Percentiles rank a stretch among this genome's conserved stretches.
phyloP scores from a whole-genome alignment of 192 early-diverging fungal genomes.

The Jimgerdemannia flammicorona region DNA sequence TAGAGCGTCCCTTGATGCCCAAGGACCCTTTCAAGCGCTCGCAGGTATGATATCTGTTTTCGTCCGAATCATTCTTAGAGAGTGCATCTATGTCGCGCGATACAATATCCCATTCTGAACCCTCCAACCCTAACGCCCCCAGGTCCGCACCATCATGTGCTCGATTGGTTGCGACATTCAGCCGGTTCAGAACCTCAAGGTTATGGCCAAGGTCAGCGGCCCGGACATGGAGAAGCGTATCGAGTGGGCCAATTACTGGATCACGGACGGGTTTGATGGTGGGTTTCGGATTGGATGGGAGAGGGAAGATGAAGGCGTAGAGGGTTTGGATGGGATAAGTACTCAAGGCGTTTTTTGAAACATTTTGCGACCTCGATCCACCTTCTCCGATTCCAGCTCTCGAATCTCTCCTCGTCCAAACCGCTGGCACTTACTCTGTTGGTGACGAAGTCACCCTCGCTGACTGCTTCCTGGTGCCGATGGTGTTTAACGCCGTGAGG shows the following conservation, averaged over 20 bases:
- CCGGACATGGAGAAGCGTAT: slow-evolving; percentile 35
- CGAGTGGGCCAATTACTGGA: slow-evolving; percentile 61
- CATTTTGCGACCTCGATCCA: not conserved
- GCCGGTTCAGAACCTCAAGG: slow-evolving; percentile 80
- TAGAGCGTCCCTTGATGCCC: slow-evolving; percentile 65
- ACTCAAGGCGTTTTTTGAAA: not conserved
- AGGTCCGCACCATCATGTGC: slow-evolving; percentile 68
- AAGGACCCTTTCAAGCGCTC: slow-evolving; percentile 61
- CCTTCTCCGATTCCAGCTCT: slow-evolving; percentile 31
- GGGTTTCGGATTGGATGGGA: not conserved
- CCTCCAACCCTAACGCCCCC: not conserved
- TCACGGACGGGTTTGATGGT: slow-evolving; percentile 60
- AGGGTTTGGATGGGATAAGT: not conserved
- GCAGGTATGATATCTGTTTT: slow-evolving; percentile 28
- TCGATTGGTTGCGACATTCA: slow-evolving; percentile 82
- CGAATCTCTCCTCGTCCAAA: slow-evolving; percentile 59
- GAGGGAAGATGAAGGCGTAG: not conserved
- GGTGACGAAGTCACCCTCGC: slow-evolving; percentile 84
- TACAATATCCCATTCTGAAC: not conserved
- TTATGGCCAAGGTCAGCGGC: slow-evolving; percentile 60
- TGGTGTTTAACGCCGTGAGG: slow-evolving; percentile 74
- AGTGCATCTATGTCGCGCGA: not conserved
- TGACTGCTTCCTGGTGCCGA: slow-evolving; percentile 76
- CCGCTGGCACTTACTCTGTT: slow-evolving; percentile 70
- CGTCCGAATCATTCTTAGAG: not conserved